Base-by-base conservation (phyloP, 768 basidiomycete genomes). In the Leccinum rimulosum region DNA sequence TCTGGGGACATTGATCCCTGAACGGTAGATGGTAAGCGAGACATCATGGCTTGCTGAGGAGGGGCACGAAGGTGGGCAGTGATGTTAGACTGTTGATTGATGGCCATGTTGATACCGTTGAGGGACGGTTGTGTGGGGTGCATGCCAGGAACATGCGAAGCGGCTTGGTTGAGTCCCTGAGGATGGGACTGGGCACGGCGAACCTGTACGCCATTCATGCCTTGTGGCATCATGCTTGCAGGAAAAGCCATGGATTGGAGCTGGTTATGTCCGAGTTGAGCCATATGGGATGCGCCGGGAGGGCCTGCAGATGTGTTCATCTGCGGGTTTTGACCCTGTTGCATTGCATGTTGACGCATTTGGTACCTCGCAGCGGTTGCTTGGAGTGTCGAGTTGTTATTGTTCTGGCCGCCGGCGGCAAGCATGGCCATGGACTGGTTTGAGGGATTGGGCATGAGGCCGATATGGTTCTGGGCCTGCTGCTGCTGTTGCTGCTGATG, bases 151-250 rank as follows among this genome's bases (percentile, higher is more conserved):
- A 66, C 69, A 65, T 77, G 78, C 30, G 61, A 71, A 52, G 69
- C 73, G 14, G 70, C 61, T 43, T 78, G 75, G 64, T 75, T 79
- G 58, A 80, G 65, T 70, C 65, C 71, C 61, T 81, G 79, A 5
- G 84, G 80, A 71, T 88, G 86, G 22, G 86, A 83, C 59, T 77
- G 73, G n/a, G 79, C 80, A 66, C 87, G 82, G 58, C 87, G 82
- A 50, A 81, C 69, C 19, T 61, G 65, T 49, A 68, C 68, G 45
- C 75, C 72, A 61, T 71, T 73, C 4, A 70, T 69, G 57, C 68
- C 73, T 61, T 73, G 76, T 65, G 70, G 75, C 73, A 83, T 77
- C 66, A 79, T 75, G 61, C 65, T 70, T 49, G 72, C 71, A 55
- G 75, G 72, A 66, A 82, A 82, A 52, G 64, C 68, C 73, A 81